Conservation (phyloP, 345 rosid genomes). For the Cardiospermum halicacabum region DNA sequence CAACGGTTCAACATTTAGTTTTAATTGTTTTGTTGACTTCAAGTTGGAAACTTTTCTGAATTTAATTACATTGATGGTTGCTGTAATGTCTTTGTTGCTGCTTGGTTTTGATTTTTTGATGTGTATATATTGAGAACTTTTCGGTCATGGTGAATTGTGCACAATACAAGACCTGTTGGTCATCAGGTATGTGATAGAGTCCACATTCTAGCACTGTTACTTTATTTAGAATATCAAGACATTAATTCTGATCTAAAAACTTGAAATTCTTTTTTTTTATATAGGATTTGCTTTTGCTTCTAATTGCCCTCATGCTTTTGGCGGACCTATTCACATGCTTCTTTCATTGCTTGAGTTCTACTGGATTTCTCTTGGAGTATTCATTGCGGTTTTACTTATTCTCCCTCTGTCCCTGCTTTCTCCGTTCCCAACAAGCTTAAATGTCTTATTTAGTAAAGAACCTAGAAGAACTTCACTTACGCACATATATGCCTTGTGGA, state of each 20-base stretch:
- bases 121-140: too few relatives aligned
- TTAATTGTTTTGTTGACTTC: too few relatives aligned
- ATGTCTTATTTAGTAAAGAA: constrained; percentile 92
- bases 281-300: constrained; percentile 81
- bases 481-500: constrained; percentile 90
- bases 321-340: constrained; percentile 79
- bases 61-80: too few relatives aligned
- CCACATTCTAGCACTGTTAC: constrained; percentile 7
- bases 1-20: too few relatives aligned
- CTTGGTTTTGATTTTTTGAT: too few relatives aligned
- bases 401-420: constrained; percentile 89
- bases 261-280: constrained; percentile 23
- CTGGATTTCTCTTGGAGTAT: constrained; percentile 84
- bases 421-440: constrained; percentile 91
- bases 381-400: constrained; percentile 80
- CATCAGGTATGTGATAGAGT: constrained; percentile 56
- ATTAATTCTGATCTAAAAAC: constrained; percentile 3
- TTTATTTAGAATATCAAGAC: neutral
- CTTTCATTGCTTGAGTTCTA: constrained; percentile 85
- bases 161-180: constrained; percentile 85
- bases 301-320: constrained; percentile 75
- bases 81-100: too few relatives aligned
- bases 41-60: too few relatives aligned
- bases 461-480: constrained; percentile 85
- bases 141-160: too few relatives aligned